phyloP scores from a whole-genome alignment of 176 grass and related monocot species.

The Raddia guianensis region DNA sequence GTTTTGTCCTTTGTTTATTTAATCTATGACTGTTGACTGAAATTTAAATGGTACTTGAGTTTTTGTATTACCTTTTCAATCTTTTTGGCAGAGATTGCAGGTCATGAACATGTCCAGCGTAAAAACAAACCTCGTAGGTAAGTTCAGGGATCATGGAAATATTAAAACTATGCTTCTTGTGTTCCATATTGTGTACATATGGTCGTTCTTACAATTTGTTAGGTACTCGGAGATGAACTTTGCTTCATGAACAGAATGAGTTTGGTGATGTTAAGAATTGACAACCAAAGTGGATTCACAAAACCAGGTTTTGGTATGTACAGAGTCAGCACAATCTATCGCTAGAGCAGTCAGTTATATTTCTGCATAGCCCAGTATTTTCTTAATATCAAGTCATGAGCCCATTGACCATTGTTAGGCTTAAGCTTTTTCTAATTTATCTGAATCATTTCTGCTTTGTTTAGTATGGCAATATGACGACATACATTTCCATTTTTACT shows the following conservation, averaged over 20 bases:
- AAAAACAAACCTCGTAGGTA: constrained; percentile 71
- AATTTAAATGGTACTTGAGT: constrained; percentile 22
- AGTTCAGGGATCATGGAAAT: constrained; percentile 36
- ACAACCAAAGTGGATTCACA: constrained; percentile 27
- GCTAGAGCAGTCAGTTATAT: constrained; percentile 27
- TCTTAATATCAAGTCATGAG: constrained; percentile 13
- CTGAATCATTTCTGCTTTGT: background rate
- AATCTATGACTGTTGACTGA: constrained; percentile 5
- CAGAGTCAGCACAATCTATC: constrained; percentile 41
- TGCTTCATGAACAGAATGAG: constrained; percentile 45
- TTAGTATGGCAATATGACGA: background rate
- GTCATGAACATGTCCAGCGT: constrained; percentile 48
- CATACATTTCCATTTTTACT: constrained; percentile 9
- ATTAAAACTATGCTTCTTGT: constrained; percentile 7
- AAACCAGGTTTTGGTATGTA: background rate
- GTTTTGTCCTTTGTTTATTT: background rate
- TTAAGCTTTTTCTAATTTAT: background rate
- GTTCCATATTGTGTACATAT: constrained; percentile 2
- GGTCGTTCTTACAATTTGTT: constrained; percentile 37
- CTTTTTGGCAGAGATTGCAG: constrained; percentile 43
- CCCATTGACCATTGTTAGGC: background rate
- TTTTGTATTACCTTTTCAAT: constrained; percentile 14
- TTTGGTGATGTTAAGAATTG: constrained; percentile 4
- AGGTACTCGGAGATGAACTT: constrained; percentile 96
- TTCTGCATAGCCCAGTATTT: constrained; percentile 32